Percentiles rank a stretch among this genome's conserved stretches.
phyloP scores from a whole-genome alignment of 139 green algal species.

The Monoraphidium neglectum region DNA sequence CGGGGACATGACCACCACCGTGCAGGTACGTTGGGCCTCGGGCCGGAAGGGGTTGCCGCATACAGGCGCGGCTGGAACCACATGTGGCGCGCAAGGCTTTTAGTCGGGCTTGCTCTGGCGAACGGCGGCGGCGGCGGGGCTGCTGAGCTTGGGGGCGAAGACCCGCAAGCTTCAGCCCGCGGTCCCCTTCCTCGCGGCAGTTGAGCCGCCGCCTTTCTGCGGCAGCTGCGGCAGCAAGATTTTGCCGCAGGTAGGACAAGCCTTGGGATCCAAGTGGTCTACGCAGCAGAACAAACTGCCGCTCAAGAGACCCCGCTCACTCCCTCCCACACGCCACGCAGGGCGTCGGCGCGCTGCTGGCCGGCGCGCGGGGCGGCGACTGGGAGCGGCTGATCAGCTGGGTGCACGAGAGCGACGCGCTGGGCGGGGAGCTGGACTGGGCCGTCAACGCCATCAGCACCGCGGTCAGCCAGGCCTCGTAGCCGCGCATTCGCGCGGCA shows the following conservation, averaged over 20 bases:
- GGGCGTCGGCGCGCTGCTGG: conserved; percentile 5
- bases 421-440: conserved; percentile 21
- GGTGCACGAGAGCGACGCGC: conserved; percentile 21
- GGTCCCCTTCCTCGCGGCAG: not conserved
- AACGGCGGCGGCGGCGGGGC: too few species aligned
- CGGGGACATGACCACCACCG: conserved; percentile 51
- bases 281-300: not conserved
- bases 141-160: not conserved
- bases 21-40: not conserved
- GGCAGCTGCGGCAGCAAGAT: not conserved
- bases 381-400: conserved; percentile 29
- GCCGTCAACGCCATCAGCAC: conserved; percentile 12
- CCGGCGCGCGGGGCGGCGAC: conserved; percentile 1
- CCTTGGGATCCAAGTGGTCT: not conserved
- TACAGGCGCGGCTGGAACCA: too few species aligned
- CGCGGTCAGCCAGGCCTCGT: not conserved
- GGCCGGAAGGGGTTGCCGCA: not conserved
- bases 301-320: not conserved
- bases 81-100: too few species aligned
- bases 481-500: too few species aligned
- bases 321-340: not conserved
- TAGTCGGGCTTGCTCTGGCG: too few species aligned
- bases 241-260: not conserved
- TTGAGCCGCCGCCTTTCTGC: not conserved
- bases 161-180: not conserved